Percentiles rank a stretch among this genome's conserved stretches.
Evolutionary conservation across 1,139 yeast species (phyloP).

Genomic region (Kodamaea derodonti): DNA sequence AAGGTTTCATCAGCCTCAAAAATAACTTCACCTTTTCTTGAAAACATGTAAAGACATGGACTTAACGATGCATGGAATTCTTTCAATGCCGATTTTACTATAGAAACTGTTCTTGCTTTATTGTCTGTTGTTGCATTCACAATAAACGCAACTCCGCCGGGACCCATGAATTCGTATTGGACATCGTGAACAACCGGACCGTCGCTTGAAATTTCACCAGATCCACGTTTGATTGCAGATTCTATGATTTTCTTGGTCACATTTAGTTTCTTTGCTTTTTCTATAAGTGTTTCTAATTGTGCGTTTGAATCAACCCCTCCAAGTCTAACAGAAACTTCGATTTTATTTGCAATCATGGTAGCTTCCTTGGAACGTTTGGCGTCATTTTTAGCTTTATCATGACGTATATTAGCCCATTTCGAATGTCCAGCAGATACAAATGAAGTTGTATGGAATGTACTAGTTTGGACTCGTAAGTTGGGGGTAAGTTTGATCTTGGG

Average conservation of each 20-base stretch:
- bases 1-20: slow-evolving; percentile 42
- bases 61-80: slow-evolving; percentile 69
- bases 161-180: slow-evolving; percentile 89
- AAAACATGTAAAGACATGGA: slow-evolving; percentile 76
- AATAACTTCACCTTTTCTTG: slow-evolving; percentile 68
- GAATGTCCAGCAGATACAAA: slow-evolving; percentile 63
- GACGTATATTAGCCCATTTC: slow-evolving; percentile 94
- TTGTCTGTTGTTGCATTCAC: slow-evolving; percentile 88
- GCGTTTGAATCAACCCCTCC: slow-evolving; percentile 63
- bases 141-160: slow-evolving; percentile 84
- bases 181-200: slow-evolving; percentile 36
- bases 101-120: slow-evolving; percentile 74
- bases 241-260: slow-evolving; percentile 84
- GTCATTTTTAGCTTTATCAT: slow-evolving; percentile 91
- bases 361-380: slow-evolving; percentile 69
- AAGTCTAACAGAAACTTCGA: slow-evolving; percentile 65
- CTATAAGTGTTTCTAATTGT: slow-evolving; percentile 69
- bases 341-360: slow-evolving; percentile 67
- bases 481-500: too few species aligned
- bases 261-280: slow-evolving; percentile 71
- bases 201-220: slow-evolving; percentile 46
- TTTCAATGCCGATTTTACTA: slow-evolving; percentile 71
- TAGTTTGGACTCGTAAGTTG: too few species aligned
- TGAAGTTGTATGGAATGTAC: background rate
- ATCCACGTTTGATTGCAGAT: slow-evolving; percentile 79